These are phyloP conservation scores for Lepidium didymum DNA, from an alignment of 345 rosid species.

Conservation along the genomic window DNA sequence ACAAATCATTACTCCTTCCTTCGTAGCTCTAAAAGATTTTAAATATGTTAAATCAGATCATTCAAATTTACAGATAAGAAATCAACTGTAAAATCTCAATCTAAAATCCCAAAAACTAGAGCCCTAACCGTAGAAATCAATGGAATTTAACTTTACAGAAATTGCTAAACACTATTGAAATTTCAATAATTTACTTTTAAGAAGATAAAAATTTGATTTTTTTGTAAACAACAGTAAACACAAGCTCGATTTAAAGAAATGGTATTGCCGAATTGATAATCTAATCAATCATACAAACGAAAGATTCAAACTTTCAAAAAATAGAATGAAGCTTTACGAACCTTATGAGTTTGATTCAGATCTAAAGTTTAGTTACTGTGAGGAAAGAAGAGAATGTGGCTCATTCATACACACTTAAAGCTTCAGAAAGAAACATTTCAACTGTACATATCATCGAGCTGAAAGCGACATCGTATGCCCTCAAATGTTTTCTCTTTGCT, in stretches of 20 bases:
- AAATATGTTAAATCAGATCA: background rate
- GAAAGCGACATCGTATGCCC: background rate
- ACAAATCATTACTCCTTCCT: conserved; percentile 36
- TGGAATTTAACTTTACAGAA: background rate
- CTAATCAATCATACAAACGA: background rate
- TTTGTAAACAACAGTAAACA: background rate
- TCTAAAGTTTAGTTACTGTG: conserved; percentile 3
- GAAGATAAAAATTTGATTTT: background rate
- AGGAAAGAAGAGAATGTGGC: background rate
- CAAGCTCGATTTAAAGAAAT: background rate
- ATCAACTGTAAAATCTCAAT: background rate
- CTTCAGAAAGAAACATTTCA: conserved; percentile 16
- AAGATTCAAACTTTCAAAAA: background rate
- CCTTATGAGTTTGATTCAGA: conserved; percentile 14
- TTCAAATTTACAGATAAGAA: background rate
- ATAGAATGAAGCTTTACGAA: background rate
- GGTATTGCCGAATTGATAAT: background rate
- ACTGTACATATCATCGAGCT: background rate
- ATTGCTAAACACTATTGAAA: background rate
- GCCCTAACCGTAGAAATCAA: background rate
- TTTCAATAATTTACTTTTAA: background rate
- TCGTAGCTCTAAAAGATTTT: background rate
- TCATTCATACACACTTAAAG: background rate
- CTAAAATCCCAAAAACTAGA: background rate
- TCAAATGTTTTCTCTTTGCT: background rate